Percentiles rank a stretch among this genome's conserved stretches.
These are phyloP conservation scores for Colletotrichum abscissum DNA, from an alignment of 2,329 filamentous ascomycete species.

Conservation along the genomic window DNA sequence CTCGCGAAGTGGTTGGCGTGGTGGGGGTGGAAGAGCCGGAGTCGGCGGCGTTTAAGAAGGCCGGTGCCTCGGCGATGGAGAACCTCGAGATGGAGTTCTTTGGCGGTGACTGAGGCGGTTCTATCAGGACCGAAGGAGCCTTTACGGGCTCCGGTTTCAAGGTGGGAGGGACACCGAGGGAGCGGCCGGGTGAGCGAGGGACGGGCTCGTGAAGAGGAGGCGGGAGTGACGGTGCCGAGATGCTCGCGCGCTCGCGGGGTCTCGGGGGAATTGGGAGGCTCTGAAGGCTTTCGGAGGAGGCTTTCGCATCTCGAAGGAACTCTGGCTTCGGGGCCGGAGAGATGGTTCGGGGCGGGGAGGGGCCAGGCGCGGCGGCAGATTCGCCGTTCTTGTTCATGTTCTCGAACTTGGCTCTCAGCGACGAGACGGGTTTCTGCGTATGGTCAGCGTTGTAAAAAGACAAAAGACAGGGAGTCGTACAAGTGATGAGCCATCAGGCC, in stretches of 20 bases:
- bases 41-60: slow-evolving; percentile 62
- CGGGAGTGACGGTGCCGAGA: slow-evolving; percentile 38
- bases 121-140: slow-evolving; percentile 73
- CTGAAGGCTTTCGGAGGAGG: slow-evolving; percentile 51
- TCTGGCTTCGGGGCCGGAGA: slow-evolving; percentile 56
- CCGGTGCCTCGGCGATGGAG: slow-evolving; percentile 52
- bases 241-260: slow-evolving; percentile 36
- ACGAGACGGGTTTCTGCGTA: slow-evolving; percentile 81
- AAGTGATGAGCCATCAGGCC: slow-evolving; percentile 81
- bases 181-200: slow-evolving; percentile 48
- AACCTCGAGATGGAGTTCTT: slow-evolving; percentile 55
- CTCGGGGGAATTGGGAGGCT: slow-evolving; percentile 44
- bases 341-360: slow-evolving; percentile 44
- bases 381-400: slow-evolving; percentile 70
- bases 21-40: slow-evolving; percentile 53
- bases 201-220: slow-evolving; percentile 34
- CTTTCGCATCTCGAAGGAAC: slow-evolving; percentile 52
- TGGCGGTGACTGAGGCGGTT: slow-evolving; percentile 77
- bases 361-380: slow-evolving; percentile 41
- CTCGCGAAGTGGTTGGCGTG: slow-evolving; percentile 54
- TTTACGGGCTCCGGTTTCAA: slow-evolving; percentile 54
- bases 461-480: slow-evolving; percentile 55
- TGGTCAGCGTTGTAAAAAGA: slow-evolving; percentile 41
- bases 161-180: slow-evolving; percentile 55
- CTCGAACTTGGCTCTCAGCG: slow-evolving; percentile 83